Evolutionary conservation across 805 yeast genomes (phyloP), one percentile per base, ranked within the genome.

Genomic region (Candida berthetii): DNA sequence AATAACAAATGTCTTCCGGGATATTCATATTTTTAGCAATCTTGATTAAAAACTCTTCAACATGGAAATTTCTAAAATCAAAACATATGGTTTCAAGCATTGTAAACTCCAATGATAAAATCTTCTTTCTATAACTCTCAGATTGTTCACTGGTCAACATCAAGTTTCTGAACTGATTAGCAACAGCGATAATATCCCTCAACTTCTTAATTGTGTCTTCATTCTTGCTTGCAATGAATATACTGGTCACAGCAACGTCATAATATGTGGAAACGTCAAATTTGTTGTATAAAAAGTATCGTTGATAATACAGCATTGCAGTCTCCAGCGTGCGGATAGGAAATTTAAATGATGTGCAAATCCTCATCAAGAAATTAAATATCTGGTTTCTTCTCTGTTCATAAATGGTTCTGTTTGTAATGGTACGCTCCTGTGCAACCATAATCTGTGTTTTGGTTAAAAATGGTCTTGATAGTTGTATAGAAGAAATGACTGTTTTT

Each of bases 191-290:
- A 11, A 88, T 70, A 36, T 84, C 86, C 40, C 77, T 69, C 14
- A 83, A 58, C 50, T 84, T 84, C 57, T 87, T 88, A 34, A 88
- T 81, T 34, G 89, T 85, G 54, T 89, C 96, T 54, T 86, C 95
- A 48, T 80, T 78, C 58, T 89, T 87, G 35, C 82, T 67, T 3
- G 96, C 84, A 14, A 86, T 65, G 43, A 85, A 74, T 7, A 89
- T 57, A 41, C 88, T 74, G 9, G 91, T 73, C 8, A 82, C 61
- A 0, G 86, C 85, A n/a, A 85, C 74, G 35, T 82, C 80, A 48
- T 69, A 70, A 35, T 80, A 77, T 40, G 72, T 68, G 17, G 65
- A 66, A 11, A 71, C 68, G 43, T 74, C 78, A 52, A 82, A 82
- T 45, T 64, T 62, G 54, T 85, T 83, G 59, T 81, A 79, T 14